phyloP scores from a whole-genome alignment of 495 filamentous ascomycete species.

The Massariosphaeria phaeospora region DNA sequence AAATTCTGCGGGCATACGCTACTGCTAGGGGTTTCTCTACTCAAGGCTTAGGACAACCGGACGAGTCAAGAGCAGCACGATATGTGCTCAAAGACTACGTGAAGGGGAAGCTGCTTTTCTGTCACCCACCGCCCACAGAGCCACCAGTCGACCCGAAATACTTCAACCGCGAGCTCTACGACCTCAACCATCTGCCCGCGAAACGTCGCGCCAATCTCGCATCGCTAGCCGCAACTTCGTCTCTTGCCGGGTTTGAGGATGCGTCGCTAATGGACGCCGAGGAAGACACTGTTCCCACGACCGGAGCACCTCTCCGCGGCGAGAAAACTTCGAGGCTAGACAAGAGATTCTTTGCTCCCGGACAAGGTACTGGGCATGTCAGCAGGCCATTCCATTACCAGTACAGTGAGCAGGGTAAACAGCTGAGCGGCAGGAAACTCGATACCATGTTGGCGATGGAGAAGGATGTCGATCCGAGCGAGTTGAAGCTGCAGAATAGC shows the following conservation, averaged over 20 bases:
- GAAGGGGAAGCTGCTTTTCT: constrained; percentile 88
- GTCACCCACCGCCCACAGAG: constrained; percentile 75
- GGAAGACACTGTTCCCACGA: constrained; percentile 30
- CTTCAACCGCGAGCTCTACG: constrained; percentile 90
- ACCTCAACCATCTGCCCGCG: constrained; percentile 67
- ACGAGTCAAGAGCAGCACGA: constrained; percentile 86
- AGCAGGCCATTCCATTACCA: constrained; percentile 78
- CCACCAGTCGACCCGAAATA: constrained; percentile 59
- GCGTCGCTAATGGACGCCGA: constrained; percentile 41
- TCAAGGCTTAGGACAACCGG: constrained; percentile 79
- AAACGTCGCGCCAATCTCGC: constrained; percentile 60
- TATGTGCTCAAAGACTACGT: constrained; percentile 96
- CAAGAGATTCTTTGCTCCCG: constrained; percentile 75
- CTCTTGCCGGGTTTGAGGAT: constrained; percentile 35
- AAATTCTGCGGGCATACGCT: constrained; percentile 82
- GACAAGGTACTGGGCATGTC: constrained; percentile 57
- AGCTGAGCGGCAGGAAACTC: constrained; percentile 76
- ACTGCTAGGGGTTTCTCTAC: constrained; percentile 84
- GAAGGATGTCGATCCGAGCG: constrained; percentile 75
- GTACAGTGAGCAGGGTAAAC: constrained; percentile 80
- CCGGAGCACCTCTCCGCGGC: constrained; percentile 47
- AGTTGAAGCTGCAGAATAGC: constrained; percentile 62
- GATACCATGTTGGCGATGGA: constrained; percentile 79
- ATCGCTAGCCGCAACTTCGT: constrained; percentile 28
- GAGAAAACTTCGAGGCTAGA: constrained; percentile 72